Evolutionary conservation across 31 red algal species (phyloP).

Genomic region (Porphyra umbilicalis): DNA sequence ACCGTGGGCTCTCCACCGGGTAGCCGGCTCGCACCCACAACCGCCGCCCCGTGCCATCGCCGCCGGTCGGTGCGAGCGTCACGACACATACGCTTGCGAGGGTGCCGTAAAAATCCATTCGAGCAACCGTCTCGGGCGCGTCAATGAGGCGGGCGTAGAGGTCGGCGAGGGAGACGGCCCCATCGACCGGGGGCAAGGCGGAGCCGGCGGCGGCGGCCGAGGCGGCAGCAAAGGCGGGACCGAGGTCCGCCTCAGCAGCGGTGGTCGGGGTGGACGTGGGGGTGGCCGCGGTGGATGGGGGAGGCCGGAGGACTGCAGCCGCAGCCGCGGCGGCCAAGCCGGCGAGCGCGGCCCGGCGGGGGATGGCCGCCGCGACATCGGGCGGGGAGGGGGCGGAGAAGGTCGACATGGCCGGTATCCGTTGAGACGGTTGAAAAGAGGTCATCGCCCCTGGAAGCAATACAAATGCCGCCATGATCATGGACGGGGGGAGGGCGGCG

Average conservation of each 20-base stretch:
- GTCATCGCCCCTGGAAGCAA: no score
- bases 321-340: no score
- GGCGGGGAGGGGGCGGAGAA: no score
- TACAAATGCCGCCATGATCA: no score
- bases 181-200: not conserved
- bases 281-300: no score
- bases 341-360: no score
- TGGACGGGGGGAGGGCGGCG: no score
- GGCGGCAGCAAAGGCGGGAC: not conserved
- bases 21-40: not conserved
- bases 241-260: not conserved
- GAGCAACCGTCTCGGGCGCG: not conserved
- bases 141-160: not conserved
- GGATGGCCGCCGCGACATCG: no score
- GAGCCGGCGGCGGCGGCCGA: not conserved
- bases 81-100: not conserved
- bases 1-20: not conserved
- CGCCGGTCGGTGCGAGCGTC: not conserved
- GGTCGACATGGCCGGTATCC: no score
- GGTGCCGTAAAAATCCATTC: not conserved
- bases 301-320: no score
- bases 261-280: no score
- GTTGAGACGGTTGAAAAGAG: no score
- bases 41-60: not conserved
- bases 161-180: not conserved